A percentile compares a stretch with the other conserved stretches of the same genome.
Conservation (phyloP, 352 stramenopile species). For the Peronospora destructor region DNA sequence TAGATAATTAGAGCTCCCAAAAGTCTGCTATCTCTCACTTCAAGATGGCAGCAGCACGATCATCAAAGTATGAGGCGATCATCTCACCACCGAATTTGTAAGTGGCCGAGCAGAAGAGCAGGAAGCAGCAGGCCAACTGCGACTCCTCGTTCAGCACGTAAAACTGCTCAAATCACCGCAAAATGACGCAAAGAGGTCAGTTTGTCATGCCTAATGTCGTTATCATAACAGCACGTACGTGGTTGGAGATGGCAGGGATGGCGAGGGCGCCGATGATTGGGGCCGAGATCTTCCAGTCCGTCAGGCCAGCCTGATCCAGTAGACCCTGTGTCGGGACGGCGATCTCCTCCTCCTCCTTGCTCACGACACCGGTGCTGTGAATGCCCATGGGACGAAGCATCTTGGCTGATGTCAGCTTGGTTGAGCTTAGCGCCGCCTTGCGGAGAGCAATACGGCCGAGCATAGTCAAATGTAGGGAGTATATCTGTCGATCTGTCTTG, state of each 20-base stretch:
- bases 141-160: slow-evolving; percentile 85
- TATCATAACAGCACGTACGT: slow-evolving; percentile 32
- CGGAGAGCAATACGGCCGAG: slow-evolving; percentile 71
- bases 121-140: slow-evolving; percentile 78
- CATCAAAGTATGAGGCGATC: slow-evolving; percentile 83
- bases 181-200: slow-evolving; percentile 7
- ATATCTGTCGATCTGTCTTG: slow-evolving; percentile 2
- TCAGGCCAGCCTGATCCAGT: slow-evolving; percentile 57
- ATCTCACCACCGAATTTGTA: slow-evolving; percentile 84
- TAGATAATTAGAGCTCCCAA: background rate
- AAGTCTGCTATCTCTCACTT: slow-evolving; percentile 27
- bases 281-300: slow-evolving; percentile 82
- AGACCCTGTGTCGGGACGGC: slow-evolving; percentile 43
- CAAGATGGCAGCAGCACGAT: slow-evolving; percentile 65
- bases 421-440: slow-evolving; percentile 45
- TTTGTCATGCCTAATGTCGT: background rate
- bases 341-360: slow-evolving; percentile 50
- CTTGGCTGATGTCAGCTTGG: slow-evolving; percentile 40
- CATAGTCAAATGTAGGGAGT: slow-evolving; percentile 33
- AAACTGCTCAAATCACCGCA: slow-evolving; percentile 28
- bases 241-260: slow-evolving; percentile 75
- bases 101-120: slow-evolving; percentile 76
- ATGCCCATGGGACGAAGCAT: slow-evolving; percentile 38
- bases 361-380: slow-evolving; percentile 51
- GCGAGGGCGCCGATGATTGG: slow-evolving; percentile 63